Evolutionary conservation across 495 filamentous ascomycete genomes (phyloP).

Genomic region (Trichoderma asperelloides): DNA sequence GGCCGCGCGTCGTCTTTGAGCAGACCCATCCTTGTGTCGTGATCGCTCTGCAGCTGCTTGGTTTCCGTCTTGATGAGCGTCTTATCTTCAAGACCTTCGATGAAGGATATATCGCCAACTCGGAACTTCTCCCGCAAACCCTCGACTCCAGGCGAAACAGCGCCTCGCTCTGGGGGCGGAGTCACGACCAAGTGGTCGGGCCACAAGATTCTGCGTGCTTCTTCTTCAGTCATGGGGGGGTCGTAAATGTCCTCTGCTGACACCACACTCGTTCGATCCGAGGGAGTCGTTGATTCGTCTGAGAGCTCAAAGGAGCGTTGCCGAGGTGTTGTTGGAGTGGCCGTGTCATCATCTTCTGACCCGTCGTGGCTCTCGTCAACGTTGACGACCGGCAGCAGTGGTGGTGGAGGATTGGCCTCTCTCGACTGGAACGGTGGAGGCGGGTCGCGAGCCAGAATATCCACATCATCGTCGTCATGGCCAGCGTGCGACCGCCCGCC

Average conservation of each 20-base stretch:
- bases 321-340: neutral
- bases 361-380: neutral
- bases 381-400: neutral
- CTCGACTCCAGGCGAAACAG: neutral
- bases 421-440: neutral
- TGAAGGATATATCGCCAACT: conserved; percentile 1
- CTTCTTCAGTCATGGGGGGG: conserved; percentile 15
- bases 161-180: neutral
- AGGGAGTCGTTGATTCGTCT: neutral
- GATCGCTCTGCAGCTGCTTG: conserved; percentile 13
- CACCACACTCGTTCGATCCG: neutral
- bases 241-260: conserved; percentile 1
- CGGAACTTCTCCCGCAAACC: conserved; percentile 11
- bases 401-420: neutral
- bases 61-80: conserved; percentile 8
- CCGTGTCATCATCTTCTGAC: neutral
- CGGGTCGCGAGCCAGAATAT: neutral
- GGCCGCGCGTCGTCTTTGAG: neutral
- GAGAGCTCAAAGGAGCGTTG: neutral
- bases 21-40: conserved; percentile 8
- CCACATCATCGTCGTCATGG: neutral
- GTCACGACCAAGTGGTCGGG: neutral
- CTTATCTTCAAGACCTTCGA: conserved; percentile 12
- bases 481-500: neutral
- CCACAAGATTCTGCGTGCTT: conserved; percentile 16